Base-by-base conservation (phyloP, 129 eudicot genomes). In the Centaurea solstitialis region DNA sequence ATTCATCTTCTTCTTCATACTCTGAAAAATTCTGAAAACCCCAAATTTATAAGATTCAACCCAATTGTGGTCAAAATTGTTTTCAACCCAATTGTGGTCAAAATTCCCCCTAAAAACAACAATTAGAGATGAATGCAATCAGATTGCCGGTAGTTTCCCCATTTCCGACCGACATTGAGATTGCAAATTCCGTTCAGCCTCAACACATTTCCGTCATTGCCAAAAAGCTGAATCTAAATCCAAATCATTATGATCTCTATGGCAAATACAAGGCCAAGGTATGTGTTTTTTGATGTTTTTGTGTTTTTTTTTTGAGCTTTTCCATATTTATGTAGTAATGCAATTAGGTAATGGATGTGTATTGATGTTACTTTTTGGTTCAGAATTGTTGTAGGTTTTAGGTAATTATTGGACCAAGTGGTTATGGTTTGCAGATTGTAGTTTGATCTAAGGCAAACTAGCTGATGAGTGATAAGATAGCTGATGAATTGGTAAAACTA, bases 251-350 rank as follows among this genome's bases (percentile, higher is more conserved):
- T 57, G 99, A 96, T 89, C 92, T 96, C 6, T 93, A 96, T 82
- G 99, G 99, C 0, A 96, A 96, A 80, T 96, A 92, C 87, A 94
- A 94, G 78, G 99, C 99, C 74, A 93, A 93, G 93, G 98, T 93
- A 79, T 40, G 79, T 74, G 76, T 71, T 61, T 74, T 24, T 18
- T 26, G 33, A 53, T 21, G 17, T 45, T 79, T 22, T 26, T 33
- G 66, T 45, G 24, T 66, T 70, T 23, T 38, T 6, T 82, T 75
- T 75, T 68, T 5, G 8, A 17, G 28, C 11, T 43, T 68, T 73
- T 68, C 47, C 43, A 45, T 9, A 68, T 68, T 50, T 77, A 10
- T 9, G 10, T 68, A 9, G 81, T n/a, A 43, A 40, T 68, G 22
- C 21, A 30, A 9, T n/a, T 68, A 40, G 43, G 22, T 13, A 30